Percentiles rank a stretch among this genome's conserved stretches.
Conservation (phyloP, 805 yeast species). For the Zygosaccharomyces kombuchaensis region DNA sequence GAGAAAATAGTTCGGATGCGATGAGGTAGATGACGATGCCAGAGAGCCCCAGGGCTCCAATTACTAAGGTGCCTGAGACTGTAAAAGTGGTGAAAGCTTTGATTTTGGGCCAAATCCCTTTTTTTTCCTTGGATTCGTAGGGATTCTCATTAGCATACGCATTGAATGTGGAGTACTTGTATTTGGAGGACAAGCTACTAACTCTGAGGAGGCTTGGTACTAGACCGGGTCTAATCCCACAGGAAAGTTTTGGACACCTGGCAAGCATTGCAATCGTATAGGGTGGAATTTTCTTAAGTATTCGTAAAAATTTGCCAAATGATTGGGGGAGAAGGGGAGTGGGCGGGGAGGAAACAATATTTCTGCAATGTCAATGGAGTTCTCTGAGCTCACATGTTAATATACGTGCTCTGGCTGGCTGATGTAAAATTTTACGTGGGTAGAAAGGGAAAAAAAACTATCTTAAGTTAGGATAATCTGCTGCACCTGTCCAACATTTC, state of each 20-base stretch:
- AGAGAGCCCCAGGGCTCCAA: constrained; percentile 67
- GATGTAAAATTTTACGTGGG: neutral
- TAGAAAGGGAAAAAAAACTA: neutral
- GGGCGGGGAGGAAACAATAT: too few relatives aligned
- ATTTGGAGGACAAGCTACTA: neutral
- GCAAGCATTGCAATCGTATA: neutral
- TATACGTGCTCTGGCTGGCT: neutral
- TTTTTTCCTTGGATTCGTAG: constrained; percentile 27
- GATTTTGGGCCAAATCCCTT: constrained; percentile 43
- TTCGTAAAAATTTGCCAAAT: too few relatives aligned
- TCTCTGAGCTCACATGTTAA: neutral
- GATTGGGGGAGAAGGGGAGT: too few relatives aligned
- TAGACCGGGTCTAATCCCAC: neutral
- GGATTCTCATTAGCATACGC: constrained; percentile 8
- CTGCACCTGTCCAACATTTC: neutral
- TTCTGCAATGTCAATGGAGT: neutral
- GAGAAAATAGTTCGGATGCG: constrained; percentile 74
- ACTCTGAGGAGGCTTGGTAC: neutral
- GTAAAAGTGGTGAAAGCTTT: constrained; percentile 59
- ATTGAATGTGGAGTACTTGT: constrained; percentile 13
- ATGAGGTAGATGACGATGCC: constrained; percentile 67
- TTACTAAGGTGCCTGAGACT: constrained; percentile 54
- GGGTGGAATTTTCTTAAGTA: neutral
- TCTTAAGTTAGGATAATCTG: neutral
- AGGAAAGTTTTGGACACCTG: neutral